phyloP scores from a whole-genome alignment of 768 basidiomycete species.

The Xerocomellus chrysenteron region DNA sequence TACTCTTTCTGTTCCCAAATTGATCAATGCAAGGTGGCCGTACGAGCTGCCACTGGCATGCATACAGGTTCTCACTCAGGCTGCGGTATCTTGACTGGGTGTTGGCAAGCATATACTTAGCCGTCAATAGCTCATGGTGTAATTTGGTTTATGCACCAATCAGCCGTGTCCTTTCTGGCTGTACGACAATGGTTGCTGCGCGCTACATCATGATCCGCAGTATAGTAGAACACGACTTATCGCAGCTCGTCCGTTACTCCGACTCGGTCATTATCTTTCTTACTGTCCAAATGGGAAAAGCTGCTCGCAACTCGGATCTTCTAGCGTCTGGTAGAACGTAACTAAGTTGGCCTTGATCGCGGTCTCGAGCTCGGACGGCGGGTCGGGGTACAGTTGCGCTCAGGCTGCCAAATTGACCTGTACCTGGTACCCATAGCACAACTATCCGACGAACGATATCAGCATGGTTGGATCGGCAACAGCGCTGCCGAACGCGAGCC shows the following conservation, averaged over 20 bases:
- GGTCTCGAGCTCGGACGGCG: not conserved
- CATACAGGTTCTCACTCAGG: too few relatives aligned
- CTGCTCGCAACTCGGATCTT: constrained; percentile 13
- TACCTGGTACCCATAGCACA: constrained; percentile 21
- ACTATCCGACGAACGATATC: not conserved
- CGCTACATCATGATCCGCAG: too few relatives aligned
- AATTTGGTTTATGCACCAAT: too few relatives aligned
- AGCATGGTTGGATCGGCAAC: not conserved
- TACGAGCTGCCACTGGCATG: not conserved
- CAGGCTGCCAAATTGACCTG: constrained; percentile 16
- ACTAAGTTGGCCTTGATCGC: not conserved
- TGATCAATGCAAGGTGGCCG: not conserved
- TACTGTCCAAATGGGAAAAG: constrained; percentile 18
- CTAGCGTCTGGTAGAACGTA: constrained; percentile 14
- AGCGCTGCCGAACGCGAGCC: not conserved
- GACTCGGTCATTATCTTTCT: not conserved
- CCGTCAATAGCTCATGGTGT: too few relatives aligned
- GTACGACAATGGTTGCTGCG: too few relatives aligned
- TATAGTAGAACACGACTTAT: too few relatives aligned
- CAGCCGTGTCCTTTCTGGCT: too few relatives aligned
- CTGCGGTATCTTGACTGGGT: too few relatives aligned
- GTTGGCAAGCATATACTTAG: too few relatives aligned
- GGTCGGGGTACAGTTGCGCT: constrained; percentile 21
- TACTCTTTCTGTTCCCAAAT: not conserved
- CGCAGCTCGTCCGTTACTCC: too few relatives aligned